Percentiles rank a stretch among this genome's conserved stretches.
phyloP scores from a whole-genome alignment of 768 basidiomycete genomes.

The Suillus decipiens region DNA sequence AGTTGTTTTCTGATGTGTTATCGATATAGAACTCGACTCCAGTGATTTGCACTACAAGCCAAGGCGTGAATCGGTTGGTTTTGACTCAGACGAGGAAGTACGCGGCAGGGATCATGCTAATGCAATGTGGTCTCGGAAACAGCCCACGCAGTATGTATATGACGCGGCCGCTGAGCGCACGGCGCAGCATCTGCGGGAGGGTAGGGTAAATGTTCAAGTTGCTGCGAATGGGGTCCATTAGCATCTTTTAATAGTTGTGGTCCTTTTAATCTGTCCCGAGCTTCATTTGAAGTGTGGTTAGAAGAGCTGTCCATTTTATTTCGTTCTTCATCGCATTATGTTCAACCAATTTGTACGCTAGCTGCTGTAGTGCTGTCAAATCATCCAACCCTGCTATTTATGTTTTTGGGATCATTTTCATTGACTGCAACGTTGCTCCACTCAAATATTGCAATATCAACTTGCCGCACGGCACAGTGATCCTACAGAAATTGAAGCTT shows the following conservation, averaged over 20 bases:
- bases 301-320: slow-evolving; percentile 3
- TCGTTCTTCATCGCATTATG: not conserved
- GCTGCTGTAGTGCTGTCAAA: slow-evolving; percentile 9
- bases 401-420: not conserved
- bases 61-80: slow-evolving; percentile 34
- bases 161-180: slow-evolving; percentile 89
- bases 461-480: no score
- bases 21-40: slow-evolving; percentile 51
- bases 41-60: slow-evolving; percentile 55
- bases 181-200: slow-evolving; percentile 55
- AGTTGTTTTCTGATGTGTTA: not conserved
- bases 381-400: slow-evolving; percentile 11
- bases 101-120: not conserved
- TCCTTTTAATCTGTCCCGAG: not conserved
- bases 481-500: not conserved
- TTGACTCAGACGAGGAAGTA: slow-evolving; percentile 47
- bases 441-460: not conserved
- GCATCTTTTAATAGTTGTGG: slow-evolving; percentile 17
- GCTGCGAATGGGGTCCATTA: slow-evolving; percentile 52
- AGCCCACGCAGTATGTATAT: slow-evolving; percentile 77
- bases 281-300: slow-evolving; percentile 3
- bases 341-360: slow-evolving; percentile 13
- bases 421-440: not conserved
- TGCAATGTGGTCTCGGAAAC: slow-evolving; percentile 39
- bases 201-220: slow-evolving; percentile 17